Conservation (phyloP, 495 filamentous ascomycete species). For the Thermochaetoides thermophila region DNA sequence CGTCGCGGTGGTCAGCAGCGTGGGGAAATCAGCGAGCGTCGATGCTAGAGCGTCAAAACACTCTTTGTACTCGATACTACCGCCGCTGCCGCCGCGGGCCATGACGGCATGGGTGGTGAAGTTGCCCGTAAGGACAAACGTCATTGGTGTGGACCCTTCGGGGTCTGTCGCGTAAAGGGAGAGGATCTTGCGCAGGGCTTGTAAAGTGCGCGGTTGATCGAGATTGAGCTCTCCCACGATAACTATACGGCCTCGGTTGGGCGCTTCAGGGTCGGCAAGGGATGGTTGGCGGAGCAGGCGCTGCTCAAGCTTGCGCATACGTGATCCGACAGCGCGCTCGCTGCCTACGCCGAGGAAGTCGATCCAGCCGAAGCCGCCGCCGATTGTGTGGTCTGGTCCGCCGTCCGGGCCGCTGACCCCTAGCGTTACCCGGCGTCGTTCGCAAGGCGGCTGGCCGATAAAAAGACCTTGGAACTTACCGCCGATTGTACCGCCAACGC, state of each 20-base stretch:
- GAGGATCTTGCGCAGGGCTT: slow-evolving; percentile 64
- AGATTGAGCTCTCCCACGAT: slow-evolving; percentile 74
- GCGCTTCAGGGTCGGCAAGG: slow-evolving; percentile 8
- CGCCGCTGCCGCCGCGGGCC: slow-evolving; percentile 51
- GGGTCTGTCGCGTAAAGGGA: slow-evolving; percentile 47
- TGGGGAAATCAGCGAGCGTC: slow-evolving; percentile 73
- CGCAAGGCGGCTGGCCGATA: slow-evolving; percentile 78
- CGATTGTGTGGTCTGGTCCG: slow-evolving; percentile 43
- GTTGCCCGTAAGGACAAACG: slow-evolving; percentile 70
- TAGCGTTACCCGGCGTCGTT: slow-evolving; percentile 63
- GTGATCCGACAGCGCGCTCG: slow-evolving; percentile 65
- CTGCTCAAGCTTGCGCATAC: slow-evolving; percentile 64
- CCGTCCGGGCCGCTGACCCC: slow-evolving; percentile 45
- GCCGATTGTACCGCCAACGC: slow-evolving; percentile 77
- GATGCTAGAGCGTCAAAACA: slow-evolving; percentile 76
- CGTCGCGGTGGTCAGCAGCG: slow-evolving; percentile 58
- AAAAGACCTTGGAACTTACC: slow-evolving; percentile 81
- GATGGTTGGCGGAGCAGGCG: slow-evolving; percentile 22
- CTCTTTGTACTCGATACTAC: slow-evolving; percentile 87
- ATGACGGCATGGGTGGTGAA: slow-evolving; percentile 64
- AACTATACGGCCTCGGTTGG: slow-evolving; percentile 40
- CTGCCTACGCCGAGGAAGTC: slow-evolving; percentile 89
- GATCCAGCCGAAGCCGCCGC: slow-evolving; percentile 85
- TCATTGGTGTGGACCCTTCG: slow-evolving; percentile 53
- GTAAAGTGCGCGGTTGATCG: slow-evolving; percentile 60